Evolutionary conservation across 2,329 filamentous ascomycete species (phyloP).

Genomic region (Chaetomiaceae sp.): DNA sequence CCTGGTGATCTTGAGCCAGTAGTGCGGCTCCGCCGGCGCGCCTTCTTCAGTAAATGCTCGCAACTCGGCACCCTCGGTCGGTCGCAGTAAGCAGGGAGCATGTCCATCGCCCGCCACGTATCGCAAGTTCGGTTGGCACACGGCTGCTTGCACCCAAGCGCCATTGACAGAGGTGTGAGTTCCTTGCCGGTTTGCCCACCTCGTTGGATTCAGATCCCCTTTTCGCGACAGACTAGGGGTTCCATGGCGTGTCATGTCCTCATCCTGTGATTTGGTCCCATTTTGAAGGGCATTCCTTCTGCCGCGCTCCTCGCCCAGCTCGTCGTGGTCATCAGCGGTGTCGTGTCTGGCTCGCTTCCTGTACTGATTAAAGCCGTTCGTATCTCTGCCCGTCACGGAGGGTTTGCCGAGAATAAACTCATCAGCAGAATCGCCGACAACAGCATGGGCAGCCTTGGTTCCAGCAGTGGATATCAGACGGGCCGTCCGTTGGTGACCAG

Average conservation of each 20-base stretch:
- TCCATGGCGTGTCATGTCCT: not conserved
- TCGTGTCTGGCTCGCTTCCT: constrained; percentile 14
- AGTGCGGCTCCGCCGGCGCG: not conserved
- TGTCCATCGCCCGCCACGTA: not conserved
- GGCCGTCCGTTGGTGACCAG: constrained; percentile 1
- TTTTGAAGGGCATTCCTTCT: not conserved
- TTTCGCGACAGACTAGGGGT: constrained; percentile 11
- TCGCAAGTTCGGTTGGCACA: constrained; percentile 13
- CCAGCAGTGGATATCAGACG: not conserved
- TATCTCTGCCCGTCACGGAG: not conserved
- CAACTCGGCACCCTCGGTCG: not conserved
- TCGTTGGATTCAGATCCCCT: constrained; percentile 9
- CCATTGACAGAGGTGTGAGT: not conserved
- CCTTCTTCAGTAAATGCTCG: constrained; percentile 13
- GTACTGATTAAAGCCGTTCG: not conserved
- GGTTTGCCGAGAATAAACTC: constrained; percentile 3
- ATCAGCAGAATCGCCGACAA: constrained; percentile 14
- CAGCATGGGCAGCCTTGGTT: not conserved
- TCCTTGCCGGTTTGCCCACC: not conserved
- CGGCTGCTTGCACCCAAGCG: constrained; percentile 5
- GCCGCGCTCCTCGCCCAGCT: constrained; percentile 2
- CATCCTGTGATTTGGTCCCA: not conserved
- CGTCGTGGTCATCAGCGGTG: constrained; percentile 4
- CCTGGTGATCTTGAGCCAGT: constrained; percentile 19
- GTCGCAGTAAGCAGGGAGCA: constrained; percentile 4